Percentiles rank a stretch among this genome's conserved stretches.
Evolutionary conservation across 176 grass and related monocot species (phyloP).

Genomic region (Poa pratensis): DNA sequence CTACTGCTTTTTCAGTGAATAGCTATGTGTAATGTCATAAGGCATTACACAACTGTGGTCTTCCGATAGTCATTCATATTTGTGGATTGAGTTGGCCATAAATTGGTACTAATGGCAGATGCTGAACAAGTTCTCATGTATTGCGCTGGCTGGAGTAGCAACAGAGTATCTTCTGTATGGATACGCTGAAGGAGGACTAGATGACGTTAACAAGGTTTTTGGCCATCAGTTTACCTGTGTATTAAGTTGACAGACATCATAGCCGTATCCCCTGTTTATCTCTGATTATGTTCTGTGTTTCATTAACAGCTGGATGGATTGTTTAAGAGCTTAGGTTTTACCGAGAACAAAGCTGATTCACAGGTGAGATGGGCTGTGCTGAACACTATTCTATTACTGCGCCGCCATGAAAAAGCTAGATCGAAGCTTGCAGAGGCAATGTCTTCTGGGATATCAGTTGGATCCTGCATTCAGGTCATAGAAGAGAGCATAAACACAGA

Average conservation of each 20-base stretch:
- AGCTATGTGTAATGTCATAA: background rate
- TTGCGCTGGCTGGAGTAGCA: conserved; percentile 79
- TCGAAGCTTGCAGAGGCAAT: conserved; percentile 52
- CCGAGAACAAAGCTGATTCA: conserved; percentile 59
- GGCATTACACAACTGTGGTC: background rate
- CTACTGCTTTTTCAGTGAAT: background rate
- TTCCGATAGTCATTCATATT: background rate
- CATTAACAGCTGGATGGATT: conserved; percentile 47
- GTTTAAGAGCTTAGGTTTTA: conserved; percentile 48
- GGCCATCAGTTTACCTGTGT: conserved; percentile 17
- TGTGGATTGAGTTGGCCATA: background rate
- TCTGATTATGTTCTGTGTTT: background rate
- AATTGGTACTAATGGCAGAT: conserved; percentile 53
- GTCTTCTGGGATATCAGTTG: conserved; percentile 48
- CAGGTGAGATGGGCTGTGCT: conserved; percentile 59
- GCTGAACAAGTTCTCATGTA: conserved; percentile 84
- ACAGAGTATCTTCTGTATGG: conserved; percentile 82
- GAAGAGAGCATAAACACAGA: conserved; percentile 48
- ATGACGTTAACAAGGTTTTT: conserved; percentile 66
- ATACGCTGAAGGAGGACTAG: conserved; percentile 71
- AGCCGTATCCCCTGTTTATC: background rate
- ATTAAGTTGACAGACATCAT: background rate
- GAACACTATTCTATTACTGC: conserved; percentile 44
- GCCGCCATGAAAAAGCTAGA: conserved; percentile 52
- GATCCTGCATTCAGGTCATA: conserved; percentile 49